A percentile compares a stretch with the other conserved stretches of the same genome.
Evolutionary conservation across 352 stramenopile genomes (phyloP).

Genomic region (Globisporangium spinosum): DNA sequence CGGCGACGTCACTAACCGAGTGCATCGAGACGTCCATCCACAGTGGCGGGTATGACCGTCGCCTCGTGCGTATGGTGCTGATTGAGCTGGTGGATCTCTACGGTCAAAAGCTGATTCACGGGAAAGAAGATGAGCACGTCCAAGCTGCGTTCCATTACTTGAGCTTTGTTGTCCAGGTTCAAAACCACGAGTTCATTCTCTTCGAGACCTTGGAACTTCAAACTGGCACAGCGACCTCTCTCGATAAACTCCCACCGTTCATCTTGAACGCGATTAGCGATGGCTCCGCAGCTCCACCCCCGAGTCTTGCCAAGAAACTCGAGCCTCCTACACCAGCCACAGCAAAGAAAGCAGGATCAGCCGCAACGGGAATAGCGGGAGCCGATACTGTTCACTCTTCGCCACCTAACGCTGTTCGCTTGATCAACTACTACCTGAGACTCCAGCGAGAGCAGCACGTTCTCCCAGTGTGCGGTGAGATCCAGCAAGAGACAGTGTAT

Average conservation of each 20-base stretch:
- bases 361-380: neutral
- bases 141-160: conserved; percentile 76
- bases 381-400: neutral
- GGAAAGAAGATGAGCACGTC: conserved; percentile 47
- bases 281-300: neutral
- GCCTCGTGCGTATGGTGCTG: conserved; percentile 42
- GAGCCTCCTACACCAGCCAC: conserved; percentile 1
- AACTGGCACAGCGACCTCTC: conserved; percentile 28
- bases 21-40: conserved; percentile 43
- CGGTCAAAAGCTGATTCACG: conserved; percentile 34
- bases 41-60: conserved; percentile 52
- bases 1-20: conserved; percentile 19
- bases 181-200: conserved; percentile 38
- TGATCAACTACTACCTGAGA: conserved; percentile 66
- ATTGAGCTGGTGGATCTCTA: conserved; percentile 69
- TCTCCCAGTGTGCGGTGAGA: conserved; percentile 28
- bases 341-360: conserved; percentile 12
- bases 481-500: conserved; percentile 33
- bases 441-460: conserved; percentile 43
- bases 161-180: conserved; percentile 39
- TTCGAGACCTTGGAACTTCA: conserved; percentile 69
- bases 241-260: conserved; percentile 49
- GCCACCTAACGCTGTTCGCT: conserved; percentile 20
- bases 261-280: conserved; percentile 28
- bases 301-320: conserved; percentile 6